phyloP scores from a whole-genome alignment of 129 eudicot genomes.

The Mikania micrantha region DNA sequence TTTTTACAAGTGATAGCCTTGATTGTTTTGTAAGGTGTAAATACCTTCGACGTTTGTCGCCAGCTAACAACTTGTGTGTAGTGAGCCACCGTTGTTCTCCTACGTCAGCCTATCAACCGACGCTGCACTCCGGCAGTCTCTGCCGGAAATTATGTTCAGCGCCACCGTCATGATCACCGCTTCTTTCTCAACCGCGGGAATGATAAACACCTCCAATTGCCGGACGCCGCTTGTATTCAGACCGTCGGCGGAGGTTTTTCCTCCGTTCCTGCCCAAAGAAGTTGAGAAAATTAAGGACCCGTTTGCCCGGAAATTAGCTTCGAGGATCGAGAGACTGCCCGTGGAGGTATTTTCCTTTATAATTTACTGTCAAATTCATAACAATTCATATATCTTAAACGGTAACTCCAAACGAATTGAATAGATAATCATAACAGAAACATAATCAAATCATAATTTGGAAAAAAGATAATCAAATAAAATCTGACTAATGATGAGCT shows the following conservation, averaged over 20 bases:
- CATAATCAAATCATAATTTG: too few species aligned
- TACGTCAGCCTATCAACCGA: too few species aligned
- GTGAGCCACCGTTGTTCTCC: background rate
- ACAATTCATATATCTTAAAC: too few species aligned
- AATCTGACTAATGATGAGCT: background rate
- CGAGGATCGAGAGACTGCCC: conserved; percentile 71
- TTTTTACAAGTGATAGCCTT: too few species aligned
- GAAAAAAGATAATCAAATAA: too few species aligned
- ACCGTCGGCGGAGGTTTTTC: conserved; percentile 45
- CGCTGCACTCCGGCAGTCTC: background rate
- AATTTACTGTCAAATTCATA: background rate
- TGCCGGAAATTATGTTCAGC: conserved; percentile 15
- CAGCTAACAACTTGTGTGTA: background rate
- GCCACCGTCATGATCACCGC: conserved; percentile 21
- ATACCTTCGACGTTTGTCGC: conserved; percentile 8
- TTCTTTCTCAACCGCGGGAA: conserved; percentile 1
- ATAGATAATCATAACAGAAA: too few species aligned
- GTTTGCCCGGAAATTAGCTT: conserved; percentile 56
- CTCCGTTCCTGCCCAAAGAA: conserved; percentile 63
- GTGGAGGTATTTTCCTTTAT: conserved; percentile 36
- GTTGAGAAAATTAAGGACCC: conserved; percentile 58
- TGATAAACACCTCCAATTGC: conserved; percentile 7
- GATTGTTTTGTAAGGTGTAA: too few species aligned
- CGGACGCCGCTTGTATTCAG: conserved; percentile 21
- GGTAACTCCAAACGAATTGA: too few species aligned